Evolutionary conservation across 192 early-diverging fungal genomes (phyloP), one percentile per base, ranked within the genome.

Genomic region (Backusella westeae): DNA sequence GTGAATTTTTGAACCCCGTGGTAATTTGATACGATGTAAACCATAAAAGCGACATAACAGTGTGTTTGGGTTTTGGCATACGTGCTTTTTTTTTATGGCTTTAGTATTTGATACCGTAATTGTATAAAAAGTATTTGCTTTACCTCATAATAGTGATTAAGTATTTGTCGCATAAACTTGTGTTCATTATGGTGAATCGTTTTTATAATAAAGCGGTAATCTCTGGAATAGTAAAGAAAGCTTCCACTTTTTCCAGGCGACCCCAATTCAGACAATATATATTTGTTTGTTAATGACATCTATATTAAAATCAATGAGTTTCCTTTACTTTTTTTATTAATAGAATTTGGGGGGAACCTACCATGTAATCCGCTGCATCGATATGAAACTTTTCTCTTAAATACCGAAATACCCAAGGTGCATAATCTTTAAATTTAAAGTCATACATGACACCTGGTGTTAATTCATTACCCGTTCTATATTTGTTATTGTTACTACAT

Each of bases 391-490:
- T 87, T 69, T 96, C 93, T 46, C 98, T 87, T 72, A 99, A 90
- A 79, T 89, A 84, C 36, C 96, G 91, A 78, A 99, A 99, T 10
- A 97, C 95, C 96, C 96, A 97, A 1, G 97, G 98, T 5, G 96
- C 95, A 79, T 98, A 98, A 82, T 99, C 98, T 82, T 99, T 99
- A 83, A 98, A 99, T 86, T 99, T 98, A 83, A 98, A 99, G 77
- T 99, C 96, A 87, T 98, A 98, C 71, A 90, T 90, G 19, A 94
- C 92, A 17, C 91, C 92, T 19, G 97, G 95, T 32, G 95, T 97
- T 81, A 97, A 81, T 84, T 98, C 96, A 79, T 97, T 95, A 29
- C 96, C 96, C 23, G 92, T 93, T 34, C 90, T 91, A 80, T 34
- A 10, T 72, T 32, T 68, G 9, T 68, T 17, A 32, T 36, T 36